Conservation (phyloP, 176 grass and related monocot genomes). For the Phyllostachys edulis region DNA sequence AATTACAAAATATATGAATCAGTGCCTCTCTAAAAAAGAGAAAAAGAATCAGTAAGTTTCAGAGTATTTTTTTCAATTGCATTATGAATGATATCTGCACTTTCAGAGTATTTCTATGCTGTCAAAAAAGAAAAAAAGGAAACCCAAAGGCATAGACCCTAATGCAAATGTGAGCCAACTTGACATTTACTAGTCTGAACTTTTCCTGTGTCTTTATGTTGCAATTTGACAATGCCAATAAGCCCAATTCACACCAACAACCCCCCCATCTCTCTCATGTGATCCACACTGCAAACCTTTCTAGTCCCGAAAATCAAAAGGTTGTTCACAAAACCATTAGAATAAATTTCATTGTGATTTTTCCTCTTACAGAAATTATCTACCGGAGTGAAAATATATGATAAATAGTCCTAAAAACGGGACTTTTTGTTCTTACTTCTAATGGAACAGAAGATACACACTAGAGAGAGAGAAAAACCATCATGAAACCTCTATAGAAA, state of each 20-base stretch:
- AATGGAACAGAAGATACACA: neutral
- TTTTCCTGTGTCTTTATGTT: neutral
- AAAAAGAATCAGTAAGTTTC: neutral
- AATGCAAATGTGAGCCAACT: constrained; percentile 2
- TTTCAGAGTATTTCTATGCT: neutral
- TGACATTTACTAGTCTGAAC: neutral
- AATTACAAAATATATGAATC: neutral
- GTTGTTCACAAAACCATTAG: neutral
- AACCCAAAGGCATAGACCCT: neutral
- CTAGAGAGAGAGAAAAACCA: neutral
- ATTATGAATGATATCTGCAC: neutral
- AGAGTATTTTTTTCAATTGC: neutral
- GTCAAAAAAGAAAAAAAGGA: neutral
- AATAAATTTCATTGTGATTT: neutral
- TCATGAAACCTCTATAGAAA: neutral
- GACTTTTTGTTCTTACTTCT: neutral
- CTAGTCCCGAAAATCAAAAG: neutral
- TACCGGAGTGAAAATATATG: neutral
- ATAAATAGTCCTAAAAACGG: neutral
- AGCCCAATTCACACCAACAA: neutral
- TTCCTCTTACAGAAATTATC: neutral
- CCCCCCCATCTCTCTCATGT: neutral
- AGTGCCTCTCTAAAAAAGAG: neutral
- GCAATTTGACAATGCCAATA: neutral
- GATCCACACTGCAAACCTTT: neutral